Evolutionary conservation across 2,329 filamentous ascomycete species (phyloP).

Genomic region (Pseudogymnoascus sp.): DNA sequence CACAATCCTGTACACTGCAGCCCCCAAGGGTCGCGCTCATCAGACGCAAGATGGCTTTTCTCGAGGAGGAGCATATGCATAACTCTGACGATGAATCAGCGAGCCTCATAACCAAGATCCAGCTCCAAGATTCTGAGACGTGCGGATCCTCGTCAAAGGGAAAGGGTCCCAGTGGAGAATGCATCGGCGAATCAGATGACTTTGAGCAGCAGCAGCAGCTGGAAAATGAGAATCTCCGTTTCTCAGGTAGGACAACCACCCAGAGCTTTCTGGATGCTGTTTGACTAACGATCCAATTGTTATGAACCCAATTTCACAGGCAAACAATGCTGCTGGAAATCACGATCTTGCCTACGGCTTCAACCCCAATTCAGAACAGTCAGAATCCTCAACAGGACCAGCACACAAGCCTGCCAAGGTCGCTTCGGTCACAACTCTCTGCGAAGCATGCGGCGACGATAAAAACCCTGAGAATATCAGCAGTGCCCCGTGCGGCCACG

Average conservation of each 20-base stretch:
- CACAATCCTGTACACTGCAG: not conserved
- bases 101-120: slow-evolving; percentile 20
- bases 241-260: slow-evolving; percentile 19
- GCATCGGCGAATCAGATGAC: slow-evolving; percentile 17
- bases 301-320: slow-evolving; percentile 10
- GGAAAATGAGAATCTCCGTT: slow-evolving; percentile 9
- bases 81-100: slow-evolving; percentile 18
- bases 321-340: slow-evolving; percentile 16
- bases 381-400: slow-evolving; percentile 13
- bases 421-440: slow-evolving; percentile 3
- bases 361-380: not conserved
- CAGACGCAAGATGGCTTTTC: not conserved
- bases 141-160: slow-evolving; percentile 11
- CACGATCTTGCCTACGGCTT: slow-evolving; percentile 15
- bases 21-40: not conserved
- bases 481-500: slow-evolving; percentile 35
- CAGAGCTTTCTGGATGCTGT: slow-evolving; percentile 21
- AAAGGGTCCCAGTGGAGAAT: slow-evolving; percentile 11
- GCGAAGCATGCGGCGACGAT: slow-evolving; percentile 16
- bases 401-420: not conserved
- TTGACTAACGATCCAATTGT: slow-evolving; percentile 19
- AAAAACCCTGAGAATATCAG: slow-evolving; percentile 15
- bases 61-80: not conserved
- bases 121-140: slow-evolving; percentile 18
- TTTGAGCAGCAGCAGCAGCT: slow-evolving; percentile 15